Conservation (phyloP, 805 yeast genomes). For the Wickerhamiella qilinensis region DNA sequence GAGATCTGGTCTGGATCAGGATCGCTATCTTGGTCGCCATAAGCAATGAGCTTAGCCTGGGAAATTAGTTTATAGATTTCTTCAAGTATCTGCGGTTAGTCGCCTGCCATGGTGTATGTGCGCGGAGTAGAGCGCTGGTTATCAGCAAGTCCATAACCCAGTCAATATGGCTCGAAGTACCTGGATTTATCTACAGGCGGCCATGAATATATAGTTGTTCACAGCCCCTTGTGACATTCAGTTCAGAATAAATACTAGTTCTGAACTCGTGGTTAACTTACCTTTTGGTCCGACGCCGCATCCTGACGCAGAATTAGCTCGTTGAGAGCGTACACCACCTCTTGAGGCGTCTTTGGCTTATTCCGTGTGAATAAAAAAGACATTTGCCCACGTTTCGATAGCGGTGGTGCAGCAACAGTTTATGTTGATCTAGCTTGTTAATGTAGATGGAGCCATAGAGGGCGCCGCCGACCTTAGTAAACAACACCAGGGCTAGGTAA, state of each 20-base stretch:
- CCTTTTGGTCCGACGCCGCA: constrained; percentile 3
- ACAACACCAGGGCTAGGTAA: too few relatives aligned
- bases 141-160: too few relatives aligned
- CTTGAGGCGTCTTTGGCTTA: constrained; percentile 79
- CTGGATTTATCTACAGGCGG: too few relatives aligned
- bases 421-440: too few relatives aligned
- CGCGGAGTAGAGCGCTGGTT: too few relatives aligned
- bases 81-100: constrained; percentile 21
- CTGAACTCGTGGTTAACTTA: neutral
- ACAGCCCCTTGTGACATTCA: too few relatives aligned
- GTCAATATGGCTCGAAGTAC: too few relatives aligned
- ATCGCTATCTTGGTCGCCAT: constrained; percentile 15
- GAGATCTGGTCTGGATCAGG: constrained; percentile 60
- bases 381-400: constrained; percentile 28
- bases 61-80: constrained; percentile 11
- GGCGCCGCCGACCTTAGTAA: too few relatives aligned
- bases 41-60: constrained; percentile 6
- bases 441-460: too few relatives aligned
- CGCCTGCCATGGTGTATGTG: too few relatives aligned
- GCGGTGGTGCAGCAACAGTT: neutral
- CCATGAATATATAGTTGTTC: too few relatives aligned
- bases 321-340: constrained; percentile 55
- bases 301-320: constrained; percentile 60
- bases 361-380: constrained; percentile 74
- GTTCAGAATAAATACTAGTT: neutral